These are phyloP conservation scores for Rhinocladiella similis DNA, from an alignment of 2,329 filamentous ascomycete species.

Conservation along the genomic window DNA sequence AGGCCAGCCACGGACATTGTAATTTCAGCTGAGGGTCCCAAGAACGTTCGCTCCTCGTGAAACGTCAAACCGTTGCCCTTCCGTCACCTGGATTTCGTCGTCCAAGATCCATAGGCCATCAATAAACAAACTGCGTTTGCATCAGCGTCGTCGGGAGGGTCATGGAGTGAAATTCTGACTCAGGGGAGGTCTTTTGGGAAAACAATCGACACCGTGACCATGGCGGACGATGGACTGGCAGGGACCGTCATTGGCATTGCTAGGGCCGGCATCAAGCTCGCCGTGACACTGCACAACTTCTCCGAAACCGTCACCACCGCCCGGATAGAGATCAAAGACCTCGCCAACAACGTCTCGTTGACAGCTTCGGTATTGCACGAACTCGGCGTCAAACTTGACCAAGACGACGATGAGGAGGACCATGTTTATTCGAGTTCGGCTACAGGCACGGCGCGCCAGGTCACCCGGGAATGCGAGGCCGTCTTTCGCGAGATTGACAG, in stretches of 20 bases:
- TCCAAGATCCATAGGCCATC: too few species aligned
- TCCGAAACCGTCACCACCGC: constrained; percentile 16
- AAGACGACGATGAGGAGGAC: constrained; percentile 9
- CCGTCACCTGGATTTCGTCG: too few species aligned
- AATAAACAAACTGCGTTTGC: too few species aligned
- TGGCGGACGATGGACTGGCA: constrained; percentile 10
- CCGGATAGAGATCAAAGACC: constrained; percentile 2
- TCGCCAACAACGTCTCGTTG: constrained; percentile 34
- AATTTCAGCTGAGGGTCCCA: background rate
- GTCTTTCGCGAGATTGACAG: constrained; percentile 31
- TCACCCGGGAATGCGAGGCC: constrained; percentile 29
- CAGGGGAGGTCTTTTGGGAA: too few species aligned
- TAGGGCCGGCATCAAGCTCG: constrained; percentile 9
- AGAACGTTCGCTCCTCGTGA: background rate
- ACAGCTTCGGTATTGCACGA: constrained; percentile 33
- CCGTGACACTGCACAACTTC: constrained; percentile 13
- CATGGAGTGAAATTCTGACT: too few species aligned
- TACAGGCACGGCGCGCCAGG: constrained; percentile 16
- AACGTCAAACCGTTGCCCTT: background rate
- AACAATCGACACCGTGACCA: background rate
- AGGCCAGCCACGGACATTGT: background rate
- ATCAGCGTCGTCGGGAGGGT: too few species aligned
- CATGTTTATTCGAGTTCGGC: constrained; percentile 28
- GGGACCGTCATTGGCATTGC: constrained; percentile 10
- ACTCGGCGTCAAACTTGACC: constrained; percentile 29